Conservation (phyloP, 2,329 filamentous ascomycete species). For the Coleophoma eucalyptorum region DNA sequence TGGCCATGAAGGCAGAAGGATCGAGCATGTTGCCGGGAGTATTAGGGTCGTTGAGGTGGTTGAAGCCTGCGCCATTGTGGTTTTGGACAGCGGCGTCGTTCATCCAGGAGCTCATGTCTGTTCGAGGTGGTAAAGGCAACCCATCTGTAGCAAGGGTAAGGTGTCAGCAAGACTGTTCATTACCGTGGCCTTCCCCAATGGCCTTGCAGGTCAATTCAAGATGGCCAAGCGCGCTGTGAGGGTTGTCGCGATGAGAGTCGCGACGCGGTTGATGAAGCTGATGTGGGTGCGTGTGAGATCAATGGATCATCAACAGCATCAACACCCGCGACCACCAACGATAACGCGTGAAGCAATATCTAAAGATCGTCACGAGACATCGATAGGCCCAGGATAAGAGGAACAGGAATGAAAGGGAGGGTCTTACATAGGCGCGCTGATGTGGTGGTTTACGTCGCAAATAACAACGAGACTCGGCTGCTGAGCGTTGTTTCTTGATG, state of each 20-base stretch:
- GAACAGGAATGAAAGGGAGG: conserved; percentile 19
- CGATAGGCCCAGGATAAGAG: conserved; percentile 9
- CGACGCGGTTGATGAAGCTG: conserved; percentile 21
- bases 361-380: conserved; percentile 23
- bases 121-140: conserved; percentile 33
- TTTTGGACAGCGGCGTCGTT: conserved; percentile 65
- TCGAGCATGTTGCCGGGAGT: conserved; percentile 58
- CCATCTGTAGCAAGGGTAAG: conserved; percentile 25
- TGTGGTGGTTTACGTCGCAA: conserved; percentile 9
- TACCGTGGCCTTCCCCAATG: conserved; percentile 16
- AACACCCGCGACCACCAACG: conserved; percentile 9
- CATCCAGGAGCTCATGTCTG: conserved; percentile 70
- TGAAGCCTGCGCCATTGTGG: conserved; percentile 67
- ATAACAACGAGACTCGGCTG: background rate
- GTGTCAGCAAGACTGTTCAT: conserved; percentile 22
- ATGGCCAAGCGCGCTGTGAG: conserved; percentile 20
- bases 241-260: conserved; percentile 24
- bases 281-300: conserved; percentile 7
- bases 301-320: conserved; percentile 16
- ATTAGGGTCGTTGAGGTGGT: conserved; percentile 57
- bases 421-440: conserved; percentile 27
- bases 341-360: conserved; percentile 8
- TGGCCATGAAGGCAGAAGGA: conserved; percentile 60
- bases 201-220: conserved; percentile 12
- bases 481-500: background rate